Evolutionary conservation across 192 early-diverging fungal genomes (phyloP), one percentile per base, ranked within the genome.

Genomic region (Ambispora gerdemannii): DNA sequence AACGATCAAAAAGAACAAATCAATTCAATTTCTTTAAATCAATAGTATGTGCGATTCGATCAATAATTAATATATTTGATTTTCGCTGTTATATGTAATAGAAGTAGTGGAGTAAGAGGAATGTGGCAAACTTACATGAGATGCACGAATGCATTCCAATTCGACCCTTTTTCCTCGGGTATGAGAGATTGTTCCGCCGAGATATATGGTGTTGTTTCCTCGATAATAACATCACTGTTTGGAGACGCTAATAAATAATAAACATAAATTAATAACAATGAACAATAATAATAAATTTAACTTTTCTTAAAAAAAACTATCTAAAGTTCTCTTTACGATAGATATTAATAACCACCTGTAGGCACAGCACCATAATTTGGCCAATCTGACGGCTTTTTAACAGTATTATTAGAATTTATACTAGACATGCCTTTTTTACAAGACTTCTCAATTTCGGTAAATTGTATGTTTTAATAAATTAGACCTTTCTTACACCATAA

Each of bases 81-180:
- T n/a, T n/a, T n/a, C n/a, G n/a, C n/a, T n/a, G n/a, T n/a, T n/a
- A n/a, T n/a, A n/a, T n/a, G n/a, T n/a, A n/a, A n/a, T n/a, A n/a
- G n/a, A n/a, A n/a, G n/a, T n/a, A n/a, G n/a, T n/a, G n/a, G n/a
- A n/a, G n/a, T n/a, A n/a, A n/a, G n/a, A n/a, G n/a, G n/a, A n/a
- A n/a, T n/a, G n/a, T 49, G 3, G 2, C 30, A 11, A 3, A 38
- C 53, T 70, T 58, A 70, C 67, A 70, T 33, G 7, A 70, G 33
- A 56, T 70, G 49, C 19, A 70, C 31, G 24, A 52, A 70, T 1
- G 67, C 67, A n/a, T 33, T 15, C 67, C 31, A 36, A 58, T 70
- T 56, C 35, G 67, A 70, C 58, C 67, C 67, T 32, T 67, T 67
- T 58, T 2, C 20, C 24, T 4, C 20, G 13, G 13, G 20, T 13